Percentiles rank a stretch among this genome's conserved stretches.
Evolutionary conservation across 2,329 filamentous ascomycete species (phyloP).

Genomic region (Fusarium phyllophilum): DNA sequence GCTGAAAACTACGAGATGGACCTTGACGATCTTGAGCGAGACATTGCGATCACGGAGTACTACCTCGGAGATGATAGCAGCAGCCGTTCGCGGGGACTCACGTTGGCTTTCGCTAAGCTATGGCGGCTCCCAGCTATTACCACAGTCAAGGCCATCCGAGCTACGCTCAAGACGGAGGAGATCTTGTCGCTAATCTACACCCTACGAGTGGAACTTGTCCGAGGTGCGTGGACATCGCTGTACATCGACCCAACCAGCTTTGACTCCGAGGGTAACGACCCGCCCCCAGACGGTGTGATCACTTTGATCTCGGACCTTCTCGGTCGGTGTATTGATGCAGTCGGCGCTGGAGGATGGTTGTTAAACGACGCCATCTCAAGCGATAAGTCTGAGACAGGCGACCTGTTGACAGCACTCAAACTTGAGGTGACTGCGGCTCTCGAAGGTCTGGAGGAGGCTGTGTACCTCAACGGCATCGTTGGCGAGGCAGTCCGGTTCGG

Average conservation of each 20-base stretch:
- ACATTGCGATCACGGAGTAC: constrained; percentile 74
- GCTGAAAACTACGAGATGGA: constrained; percentile 59
- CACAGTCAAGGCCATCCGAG: constrained; percentile 72
- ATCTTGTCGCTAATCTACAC: constrained; percentile 77
- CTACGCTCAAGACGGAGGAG: constrained; percentile 72
- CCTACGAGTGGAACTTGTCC: constrained; percentile 76
- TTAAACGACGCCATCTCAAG: constrained; percentile 66
- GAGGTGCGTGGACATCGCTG: constrained; percentile 78
- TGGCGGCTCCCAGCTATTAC: constrained; percentile 69
- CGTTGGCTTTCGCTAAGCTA: constrained; percentile 75
- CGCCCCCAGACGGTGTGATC: constrained; percentile 74
- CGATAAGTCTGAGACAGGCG: constrained; percentile 65
- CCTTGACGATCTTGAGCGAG: constrained; percentile 69
- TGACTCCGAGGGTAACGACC: constrained; percentile 53
- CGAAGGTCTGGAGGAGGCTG: constrained; percentile 76
- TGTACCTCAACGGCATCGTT: constrained; percentile 71
- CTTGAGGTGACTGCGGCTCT: constrained; percentile 76
- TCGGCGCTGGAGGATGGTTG: constrained; percentile 80
- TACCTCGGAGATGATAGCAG: constrained; percentile 73
- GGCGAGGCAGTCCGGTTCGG: constrained; percentile 74
- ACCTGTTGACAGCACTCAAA: constrained; percentile 73
- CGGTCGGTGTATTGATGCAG: constrained; percentile 77
- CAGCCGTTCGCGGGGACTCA: constrained; percentile 71
- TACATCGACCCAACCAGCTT: constrained; percentile 70
- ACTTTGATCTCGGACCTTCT: constrained; percentile 77